Evolutionary conservation across 768 basidiomycete species (phyloP).

Genomic region (Kwoniella sp.): DNA sequence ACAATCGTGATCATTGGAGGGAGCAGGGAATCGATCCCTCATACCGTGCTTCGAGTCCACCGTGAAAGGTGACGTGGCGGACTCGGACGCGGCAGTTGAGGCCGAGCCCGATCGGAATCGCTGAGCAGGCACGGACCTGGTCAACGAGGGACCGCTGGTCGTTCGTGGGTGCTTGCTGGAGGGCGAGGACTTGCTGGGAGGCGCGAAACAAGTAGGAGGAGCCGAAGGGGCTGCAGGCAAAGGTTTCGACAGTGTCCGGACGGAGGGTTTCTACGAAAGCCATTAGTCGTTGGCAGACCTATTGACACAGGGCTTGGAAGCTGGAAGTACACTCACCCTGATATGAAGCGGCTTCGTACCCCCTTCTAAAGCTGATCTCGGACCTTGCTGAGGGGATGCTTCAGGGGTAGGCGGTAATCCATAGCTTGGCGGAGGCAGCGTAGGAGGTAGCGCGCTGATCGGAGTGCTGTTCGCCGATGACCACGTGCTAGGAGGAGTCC

Average conservation of each 20-base stretch:
- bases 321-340: slow-evolving; percentile 2
- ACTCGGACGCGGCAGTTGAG: neutral
- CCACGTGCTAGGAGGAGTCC: neutral
- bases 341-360: neutral
- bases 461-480: neutral
- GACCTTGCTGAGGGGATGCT: slow-evolving; percentile 5
- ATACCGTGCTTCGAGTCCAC: neutral
- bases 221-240: neutral
- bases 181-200: neutral
- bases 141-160: slow-evolving; percentile 5
- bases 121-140: neutral
- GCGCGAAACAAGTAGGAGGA: neutral
- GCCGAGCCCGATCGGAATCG: neutral
- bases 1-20: too few relatives aligned
- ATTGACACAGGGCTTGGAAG: too few relatives aligned
- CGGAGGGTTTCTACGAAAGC: slow-evolving; percentile 7
- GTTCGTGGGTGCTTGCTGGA: slow-evolving; percentile 7
- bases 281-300: too few relatives aligned
- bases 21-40: neutral
- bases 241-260: neutral
- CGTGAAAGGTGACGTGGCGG: neutral
- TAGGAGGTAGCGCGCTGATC: neutral
- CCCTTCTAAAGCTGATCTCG: neutral
- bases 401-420: slow-evolving; percentile 9
- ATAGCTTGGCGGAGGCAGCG: slow-evolving; percentile 4